Evolutionary conservation across 192 early-diverging fungal species (phyloP), one percentile per base, ranked within the genome.

Genomic region (Phlyctochytrium planicorne): DNA sequence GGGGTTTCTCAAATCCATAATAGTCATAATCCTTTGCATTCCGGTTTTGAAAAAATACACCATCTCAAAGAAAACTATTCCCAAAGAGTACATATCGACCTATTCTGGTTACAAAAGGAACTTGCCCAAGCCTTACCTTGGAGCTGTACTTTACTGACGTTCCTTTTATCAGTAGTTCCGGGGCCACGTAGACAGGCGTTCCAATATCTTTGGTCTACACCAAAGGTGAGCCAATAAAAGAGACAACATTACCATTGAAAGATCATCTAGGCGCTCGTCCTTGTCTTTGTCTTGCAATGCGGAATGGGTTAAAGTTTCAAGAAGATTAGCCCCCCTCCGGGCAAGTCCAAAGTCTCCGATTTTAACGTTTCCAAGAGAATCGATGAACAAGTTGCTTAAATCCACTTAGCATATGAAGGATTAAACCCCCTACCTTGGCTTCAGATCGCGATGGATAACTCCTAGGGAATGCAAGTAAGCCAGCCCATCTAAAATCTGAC

Each of bases 171-270:
- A 63, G 62, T 23, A 76, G 59, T 80, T 88, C 86, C 0, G 88
- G 90, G 12, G 94, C 93, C 32, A 91, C 92, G 72, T 98, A 98
- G 20, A 96, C 90, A 0, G 91, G 88, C 0, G 96, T 98, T 1
- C 96, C 96, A 23, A 97, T 87, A 31, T 93, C 94, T 67, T 53
- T 36, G 2, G 71, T 73, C 61, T 74, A 35, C 36, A 36, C 67
- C 53, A 34, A 27, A 57, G 25, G 81, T 29, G 4, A 62, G 36
- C 27, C 61, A 27, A n/a, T 27, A 63, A 1, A n/a, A n/a, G n/a
- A n/a, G n/a, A n/a, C n/a, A n/a, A n/a, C n/a, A n/a, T n/a, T n/a
- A n/a, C n/a, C n/a, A n/a, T n/a, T n/a, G n/a, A n/a, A n/a, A n/a
- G n/a, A n/a, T n/a, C n/a, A n/a, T n/a, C n/a, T n/a, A n/a, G n/a